Conservation (phyloP, 352 stramenopile genomes). For the Globisporangium cylindrosporum region DNA sequence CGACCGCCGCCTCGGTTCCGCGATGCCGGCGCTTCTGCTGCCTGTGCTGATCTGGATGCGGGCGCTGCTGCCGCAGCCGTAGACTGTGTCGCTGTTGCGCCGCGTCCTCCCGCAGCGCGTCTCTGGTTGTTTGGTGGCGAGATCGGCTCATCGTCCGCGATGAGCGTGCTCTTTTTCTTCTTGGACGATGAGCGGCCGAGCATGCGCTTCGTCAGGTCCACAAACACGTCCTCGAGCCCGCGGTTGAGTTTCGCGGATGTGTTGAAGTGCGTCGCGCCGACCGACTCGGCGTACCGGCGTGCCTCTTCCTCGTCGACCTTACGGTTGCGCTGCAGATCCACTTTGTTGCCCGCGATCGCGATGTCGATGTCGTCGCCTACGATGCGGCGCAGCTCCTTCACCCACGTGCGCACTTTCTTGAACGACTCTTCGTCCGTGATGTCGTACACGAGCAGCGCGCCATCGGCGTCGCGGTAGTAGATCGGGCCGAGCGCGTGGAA, state of each 20-base stretch:
- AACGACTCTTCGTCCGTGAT: conserved; percentile 92
- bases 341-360: conserved; percentile 92
- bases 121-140: conserved; percentile 25
- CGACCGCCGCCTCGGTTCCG: conserved; percentile 43
- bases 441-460: conserved; percentile 90
- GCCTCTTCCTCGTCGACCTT: conserved; percentile 88
- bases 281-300: conserved; percentile 78
- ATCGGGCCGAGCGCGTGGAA: conserved; percentile 87
- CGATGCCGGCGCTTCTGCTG: conserved; percentile 13
- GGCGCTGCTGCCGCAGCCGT: conserved; percentile 17
- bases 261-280: conserved; percentile 87
- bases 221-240: conserved; percentile 90
- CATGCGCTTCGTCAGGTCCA: conserved; percentile 86
- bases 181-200: conserved; percentile 57
- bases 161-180: conserved; percentile 78
- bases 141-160: conserved; percentile 67
- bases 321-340: conserved; percentile 86
- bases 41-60: not conserved
- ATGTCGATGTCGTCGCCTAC: conserved; percentile 91
- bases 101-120: conserved; percentile 5
- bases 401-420: conserved; percentile 90
- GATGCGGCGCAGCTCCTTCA: conserved; percentile 90
- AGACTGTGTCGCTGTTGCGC: conserved; percentile 12
- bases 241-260: conserved; percentile 92
- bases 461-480: conserved; percentile 90